Percentiles rank a stretch among this genome's conserved stretches.
These are phyloP conservation scores for Leccinum arenicola DNA, from an alignment of 768 basidiomycete genomes.

Conservation along the genomic window DNA sequence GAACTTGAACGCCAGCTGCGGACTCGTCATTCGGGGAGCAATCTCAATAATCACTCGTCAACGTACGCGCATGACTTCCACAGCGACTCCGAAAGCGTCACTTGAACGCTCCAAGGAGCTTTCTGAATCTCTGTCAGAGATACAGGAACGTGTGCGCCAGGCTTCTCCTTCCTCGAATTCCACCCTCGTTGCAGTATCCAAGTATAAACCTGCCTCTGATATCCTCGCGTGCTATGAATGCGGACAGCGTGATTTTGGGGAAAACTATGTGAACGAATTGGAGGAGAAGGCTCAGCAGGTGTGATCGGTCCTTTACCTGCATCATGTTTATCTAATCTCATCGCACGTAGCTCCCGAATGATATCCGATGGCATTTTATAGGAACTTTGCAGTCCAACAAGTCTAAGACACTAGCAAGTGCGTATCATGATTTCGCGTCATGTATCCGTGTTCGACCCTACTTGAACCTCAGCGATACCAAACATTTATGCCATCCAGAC, in stretches of 20 bases:
- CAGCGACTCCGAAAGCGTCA: conserved; percentile 18
- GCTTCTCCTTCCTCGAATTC: conserved; percentile 28
- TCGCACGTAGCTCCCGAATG: conserved; percentile 64
- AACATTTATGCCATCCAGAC: conserved; percentile 90
- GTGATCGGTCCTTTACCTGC: conserved; percentile 21
- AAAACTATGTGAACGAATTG: conserved; percentile 95
- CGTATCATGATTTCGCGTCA: conserved; percentile 16
- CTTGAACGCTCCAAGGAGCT: conserved; percentile 53
- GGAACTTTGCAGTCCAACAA: conserved; percentile 94
- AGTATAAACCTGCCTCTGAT: conserved; percentile 87
- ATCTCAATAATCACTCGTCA: conserved; percentile 6
- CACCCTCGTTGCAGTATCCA: conserved; percentile 87
- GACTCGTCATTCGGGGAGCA: neutral
- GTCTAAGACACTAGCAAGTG: conserved; percentile 82
- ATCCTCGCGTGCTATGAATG: conserved; percentile 77
- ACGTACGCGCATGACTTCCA: conserved; percentile 22
- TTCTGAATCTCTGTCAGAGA: conserved; percentile 48
- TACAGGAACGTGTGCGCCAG: conserved; percentile 46
- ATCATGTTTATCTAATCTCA: conserved; percentile 9
- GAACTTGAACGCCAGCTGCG: neutral
- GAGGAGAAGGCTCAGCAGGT: conserved; percentile 80
- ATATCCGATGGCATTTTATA: conserved; percentile 97
- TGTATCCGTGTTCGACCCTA: conserved; percentile 5
- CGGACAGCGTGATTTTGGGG: conserved; percentile 91
- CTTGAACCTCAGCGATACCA: conserved; percentile 60